Percentiles rank a stretch among this genome's conserved stretches.
Conservation (phyloP, 257 asterid genomes). For the Mitragyna speciosa region DNA sequence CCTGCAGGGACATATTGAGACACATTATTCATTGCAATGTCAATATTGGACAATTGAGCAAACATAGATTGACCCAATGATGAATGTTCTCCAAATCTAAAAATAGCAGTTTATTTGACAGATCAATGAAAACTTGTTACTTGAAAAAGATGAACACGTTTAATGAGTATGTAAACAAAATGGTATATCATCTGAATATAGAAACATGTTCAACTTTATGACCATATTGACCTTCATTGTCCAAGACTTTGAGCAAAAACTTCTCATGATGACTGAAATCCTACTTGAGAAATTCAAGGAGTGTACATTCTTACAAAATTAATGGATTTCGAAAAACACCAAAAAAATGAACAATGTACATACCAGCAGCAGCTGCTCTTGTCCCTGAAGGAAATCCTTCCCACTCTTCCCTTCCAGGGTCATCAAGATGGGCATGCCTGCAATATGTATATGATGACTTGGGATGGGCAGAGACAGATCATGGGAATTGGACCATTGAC, state of each 20-base stretch:
- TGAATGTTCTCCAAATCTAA: not conserved
- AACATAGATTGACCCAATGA: not conserved
- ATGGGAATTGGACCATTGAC: not conserved
- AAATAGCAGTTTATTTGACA: not conserved
- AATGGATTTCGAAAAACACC: not conserved
- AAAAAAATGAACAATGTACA: slow-evolving; percentile 4
- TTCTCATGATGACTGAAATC: not conserved
- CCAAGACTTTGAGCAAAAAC: not conserved
- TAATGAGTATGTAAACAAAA: not conserved
- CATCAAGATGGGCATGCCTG: slow-evolving; percentile 94
- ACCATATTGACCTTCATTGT: not conserved
- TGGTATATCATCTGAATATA: no score
- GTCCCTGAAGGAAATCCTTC: slow-evolving; percentile 99
- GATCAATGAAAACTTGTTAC: not conserved
- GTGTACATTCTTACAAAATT: not conserved
- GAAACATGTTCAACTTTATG: not conserved
- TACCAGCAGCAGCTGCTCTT: slow-evolving; percentile 98
- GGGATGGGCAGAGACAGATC: slow-evolving; percentile 4
- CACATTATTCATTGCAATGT: not conserved
- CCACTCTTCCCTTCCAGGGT: slow-evolving; percentile 98
- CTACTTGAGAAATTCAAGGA: not conserved
- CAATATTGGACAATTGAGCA: not conserved
- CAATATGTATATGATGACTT: slow-evolving; percentile 14
- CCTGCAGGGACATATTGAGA: slow-evolving; percentile 45
- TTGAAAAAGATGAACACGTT: not conserved